Conservation (phyloP, 805 yeast genomes). For the Candida xiaguanensis region DNA sequence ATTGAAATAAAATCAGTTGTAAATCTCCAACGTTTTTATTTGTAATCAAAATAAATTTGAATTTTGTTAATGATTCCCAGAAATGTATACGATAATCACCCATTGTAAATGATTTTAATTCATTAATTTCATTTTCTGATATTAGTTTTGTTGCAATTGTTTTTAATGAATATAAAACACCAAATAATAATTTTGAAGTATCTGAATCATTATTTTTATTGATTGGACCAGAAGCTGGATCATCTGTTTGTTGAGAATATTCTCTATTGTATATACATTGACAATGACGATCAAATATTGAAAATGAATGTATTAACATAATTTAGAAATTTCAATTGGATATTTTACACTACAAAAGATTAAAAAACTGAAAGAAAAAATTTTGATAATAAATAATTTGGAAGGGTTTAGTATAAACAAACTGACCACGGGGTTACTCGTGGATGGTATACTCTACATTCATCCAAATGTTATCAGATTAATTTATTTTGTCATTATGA, state of each 20-base stretch:
- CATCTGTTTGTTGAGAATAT: constrained; percentile 24
- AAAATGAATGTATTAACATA: constrained; percentile 75
- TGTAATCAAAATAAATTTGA: constrained; percentile 71
- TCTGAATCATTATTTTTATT: constrained; percentile 63
- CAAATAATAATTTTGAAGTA: constrained; percentile 77
- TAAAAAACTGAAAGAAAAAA: not conserved
- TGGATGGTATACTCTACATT: no score
- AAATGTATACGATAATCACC: constrained; percentile 76
- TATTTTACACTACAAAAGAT: no score
- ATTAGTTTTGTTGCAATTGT: constrained; percentile 60
- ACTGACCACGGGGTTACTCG: no score
- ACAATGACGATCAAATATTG: constrained; percentile 91
- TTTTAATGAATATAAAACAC: constrained; percentile 75
- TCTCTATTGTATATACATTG: constrained; percentile 79
- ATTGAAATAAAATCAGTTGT: constrained; percentile 50
- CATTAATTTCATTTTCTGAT: constrained; percentile 23
- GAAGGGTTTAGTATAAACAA: no score
- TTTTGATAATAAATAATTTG: not conserved
- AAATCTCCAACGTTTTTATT: constrained; percentile 59
- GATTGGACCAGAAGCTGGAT: constrained; percentile 19
- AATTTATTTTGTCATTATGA: no score
- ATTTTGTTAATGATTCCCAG: constrained; percentile 73
- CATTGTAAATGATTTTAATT: constrained; percentile 58
- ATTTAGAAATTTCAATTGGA: no score
- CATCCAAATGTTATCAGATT: no score